Percentiles rank a stretch among this genome's conserved stretches.
Conservation (phyloP, 352 stramenopile genomes). For the Pythium plurisporium region DNA sequence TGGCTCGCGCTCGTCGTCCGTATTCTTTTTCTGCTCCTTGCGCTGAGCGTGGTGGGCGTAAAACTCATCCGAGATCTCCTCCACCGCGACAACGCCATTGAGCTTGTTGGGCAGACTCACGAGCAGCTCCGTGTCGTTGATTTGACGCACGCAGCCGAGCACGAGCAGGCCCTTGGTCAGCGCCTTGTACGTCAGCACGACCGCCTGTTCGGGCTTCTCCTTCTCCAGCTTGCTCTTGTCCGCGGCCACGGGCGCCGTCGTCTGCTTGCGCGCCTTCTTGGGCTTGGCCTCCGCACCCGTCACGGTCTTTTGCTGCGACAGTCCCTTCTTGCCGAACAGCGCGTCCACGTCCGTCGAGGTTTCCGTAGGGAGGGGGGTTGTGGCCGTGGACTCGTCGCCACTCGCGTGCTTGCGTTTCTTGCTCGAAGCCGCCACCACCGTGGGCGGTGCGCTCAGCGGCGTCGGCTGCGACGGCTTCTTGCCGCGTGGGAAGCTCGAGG, state of each 20-base stretch:
- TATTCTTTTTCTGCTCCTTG: constrained; percentile 9
- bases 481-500: constrained; percentile 70
- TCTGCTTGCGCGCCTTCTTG: constrained; percentile 21
- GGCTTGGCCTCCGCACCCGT: constrained; percentile 22
- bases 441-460: constrained; percentile 18
- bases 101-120: constrained; percentile 93
- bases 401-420: constrained; percentile 49
- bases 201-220: constrained; percentile 25
- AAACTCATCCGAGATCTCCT: constrained; percentile 82
- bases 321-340: constrained; percentile 77
- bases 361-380: constrained; percentile 11
- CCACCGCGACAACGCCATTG: constrained; percentile 84
- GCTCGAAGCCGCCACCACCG: constrained; percentile 10
- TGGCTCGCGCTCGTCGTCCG: constrained; percentile 10
- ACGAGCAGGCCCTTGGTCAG: constrained; percentile 70
- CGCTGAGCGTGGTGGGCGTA: constrained; percentile 30
- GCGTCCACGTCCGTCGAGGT: constrained; percentile 35
- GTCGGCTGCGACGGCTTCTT: constrained; percentile 50
- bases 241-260: too few relatives aligned
- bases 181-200: constrained; percentile 64
- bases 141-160: constrained; percentile 87
- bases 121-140: constrained; percentile 80
- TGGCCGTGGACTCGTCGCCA: constrained; percentile 8
- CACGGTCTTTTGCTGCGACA: constrained; percentile 27
- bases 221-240: constrained; percentile 28